phyloP scores from a whole-genome alignment of 2,329 filamentous ascomycete genomes.

The Pleurostoma richardsiae region DNA sequence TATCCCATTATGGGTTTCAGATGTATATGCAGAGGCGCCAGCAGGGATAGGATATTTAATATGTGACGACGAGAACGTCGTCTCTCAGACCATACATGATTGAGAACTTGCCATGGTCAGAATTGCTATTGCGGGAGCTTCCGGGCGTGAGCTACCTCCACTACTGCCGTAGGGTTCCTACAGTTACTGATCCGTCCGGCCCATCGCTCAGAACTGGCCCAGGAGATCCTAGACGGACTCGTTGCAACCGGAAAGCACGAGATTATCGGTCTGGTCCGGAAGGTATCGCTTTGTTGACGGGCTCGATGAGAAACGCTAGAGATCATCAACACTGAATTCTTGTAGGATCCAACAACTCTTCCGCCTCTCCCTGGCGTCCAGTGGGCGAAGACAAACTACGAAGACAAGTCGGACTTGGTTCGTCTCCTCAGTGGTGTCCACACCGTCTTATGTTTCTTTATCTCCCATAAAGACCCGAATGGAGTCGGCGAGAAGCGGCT shows the following conservation, averaged over 20 bases:
- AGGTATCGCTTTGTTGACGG: neutral
- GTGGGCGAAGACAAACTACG: conserved; percentile 7
- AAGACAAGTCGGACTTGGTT: conserved; percentile 10
- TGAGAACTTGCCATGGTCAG: conserved; percentile 7
- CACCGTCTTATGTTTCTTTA: conserved; percentile 17
- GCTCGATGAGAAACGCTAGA: neutral
- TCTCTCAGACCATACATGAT: no score
- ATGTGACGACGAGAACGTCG: no score
- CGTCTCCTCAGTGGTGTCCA: conserved; percentile 14
- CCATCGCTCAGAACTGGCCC: conserved; percentile 5
- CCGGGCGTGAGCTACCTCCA: conserved; percentile 3
- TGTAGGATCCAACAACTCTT: conserved; percentile 2
- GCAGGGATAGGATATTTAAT: no score
- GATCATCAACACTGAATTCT: neutral
- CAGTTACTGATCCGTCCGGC: neutral
- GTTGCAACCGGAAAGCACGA: conserved; percentile 6
- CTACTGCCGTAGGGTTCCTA: no score
- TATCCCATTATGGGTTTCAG: no score
- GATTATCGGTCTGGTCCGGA: conserved; percentile 4
- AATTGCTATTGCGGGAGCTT: conserved; percentile 8
- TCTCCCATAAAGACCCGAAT: conserved; percentile 11
- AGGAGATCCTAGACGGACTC: conserved; percentile 6
- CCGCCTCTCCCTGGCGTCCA: neutral
- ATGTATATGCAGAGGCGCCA: no score
- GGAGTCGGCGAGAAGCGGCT: conserved; percentile 14